Percentiles rank a stretch among this genome's conserved stretches.
Evolutionary conservation across 352 stramenopile genomes (phyloP).

Genomic region (Pythium myriotylum): DNA sequence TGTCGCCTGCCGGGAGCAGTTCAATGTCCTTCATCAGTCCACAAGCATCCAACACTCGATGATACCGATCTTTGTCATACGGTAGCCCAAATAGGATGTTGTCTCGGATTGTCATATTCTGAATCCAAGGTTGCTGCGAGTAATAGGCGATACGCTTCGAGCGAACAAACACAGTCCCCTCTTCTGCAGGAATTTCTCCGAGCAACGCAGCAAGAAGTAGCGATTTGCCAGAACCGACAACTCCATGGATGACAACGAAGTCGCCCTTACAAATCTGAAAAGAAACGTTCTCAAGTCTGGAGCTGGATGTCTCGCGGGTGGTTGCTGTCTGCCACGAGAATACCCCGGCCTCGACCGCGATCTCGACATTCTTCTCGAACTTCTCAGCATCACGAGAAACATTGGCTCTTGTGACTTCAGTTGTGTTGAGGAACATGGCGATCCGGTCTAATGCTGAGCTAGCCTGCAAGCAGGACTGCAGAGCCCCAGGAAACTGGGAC

Average conservation of each 20-base stretch:
- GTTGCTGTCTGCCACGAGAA: constrained; percentile 17
- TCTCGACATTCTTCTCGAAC: constrained; percentile 7
- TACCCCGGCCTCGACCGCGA: constrained; percentile 12
- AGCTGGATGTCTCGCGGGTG: too few species aligned
- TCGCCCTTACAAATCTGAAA: constrained; percentile 37
- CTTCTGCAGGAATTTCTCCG: constrained; percentile 74
- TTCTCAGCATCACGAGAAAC: constrained; percentile 5
- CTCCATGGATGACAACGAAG: constrained; percentile 49
- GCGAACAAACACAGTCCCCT: constrained; percentile 41
- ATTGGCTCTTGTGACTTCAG: constrained; percentile 7
- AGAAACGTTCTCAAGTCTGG: constrained; percentile 46
- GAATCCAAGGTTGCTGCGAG: constrained; percentile 93
- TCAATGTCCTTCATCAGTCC: constrained; percentile 81
- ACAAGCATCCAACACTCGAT: constrained; percentile 68
- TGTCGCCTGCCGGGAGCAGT: constrained; percentile 83
- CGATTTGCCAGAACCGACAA: constrained; percentile 52
- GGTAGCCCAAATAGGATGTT: constrained; percentile 97
- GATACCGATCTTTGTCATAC: constrained; percentile 58
- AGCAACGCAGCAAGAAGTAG: constrained; percentile 44
- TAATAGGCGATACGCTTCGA: constrained; percentile 55
- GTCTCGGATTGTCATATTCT: constrained; percentile 92
- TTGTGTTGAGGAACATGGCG: constrained; percentile 30
- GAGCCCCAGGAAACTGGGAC: constrained; percentile 15
- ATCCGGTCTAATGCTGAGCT: constrained; percentile 23
- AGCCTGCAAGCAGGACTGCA: constrained; percentile 26